Base-by-base conservation (phyloP, 2,329 filamentous ascomycete species). In the Aspergillus tamarii region DNA sequence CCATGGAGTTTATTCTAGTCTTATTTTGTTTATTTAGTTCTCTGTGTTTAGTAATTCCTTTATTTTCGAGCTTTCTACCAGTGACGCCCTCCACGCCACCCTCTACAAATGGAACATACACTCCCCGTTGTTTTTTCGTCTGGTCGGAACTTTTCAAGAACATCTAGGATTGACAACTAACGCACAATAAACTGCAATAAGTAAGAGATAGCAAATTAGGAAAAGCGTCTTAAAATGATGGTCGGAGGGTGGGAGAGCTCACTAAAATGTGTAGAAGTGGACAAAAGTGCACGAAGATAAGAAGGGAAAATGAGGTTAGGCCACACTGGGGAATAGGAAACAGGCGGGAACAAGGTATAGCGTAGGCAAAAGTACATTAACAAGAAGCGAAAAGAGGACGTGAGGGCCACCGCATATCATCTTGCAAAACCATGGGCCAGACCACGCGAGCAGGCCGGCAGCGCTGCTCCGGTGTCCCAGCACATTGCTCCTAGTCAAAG, bases 291-390 rank as follows among this genome's bases (percentile, higher is more conserved):
- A 69, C 62, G 53, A 56, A 69, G 66, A 48, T 45, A 50, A 63
- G 54, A 41, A 65, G 68, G 61, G 70, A 66, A 52, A 57, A 67
- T 57, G 69, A 63, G 66, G 67, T 64, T 48, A 66, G 61, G 65
- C 66, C 67, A 63, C 69, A 70, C 63, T 54, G 70, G 67, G 66
- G 61, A 72, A 68, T 64, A 71, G 68, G 65, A 68, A 70, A 67
- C 65, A 67, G 66, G 68, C 61, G 66, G 67, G 67, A 70, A 67
- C 67, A 69, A 76, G 73, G 73, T 75, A 75, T 75, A 77, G 69
- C 72, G 70, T 76, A 72, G 73, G 67, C 71, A 73, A 73, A 73
- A 77, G 72, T 77, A 78, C 75, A 77, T 76, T 26, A 70, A 76
- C 72, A 76, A 75, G 74, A 77, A 77, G 69, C 67, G 69, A 73